Conservation (phyloP, 2,329 filamentous ascomycete species). For the Beauveria caledonica region DNA sequence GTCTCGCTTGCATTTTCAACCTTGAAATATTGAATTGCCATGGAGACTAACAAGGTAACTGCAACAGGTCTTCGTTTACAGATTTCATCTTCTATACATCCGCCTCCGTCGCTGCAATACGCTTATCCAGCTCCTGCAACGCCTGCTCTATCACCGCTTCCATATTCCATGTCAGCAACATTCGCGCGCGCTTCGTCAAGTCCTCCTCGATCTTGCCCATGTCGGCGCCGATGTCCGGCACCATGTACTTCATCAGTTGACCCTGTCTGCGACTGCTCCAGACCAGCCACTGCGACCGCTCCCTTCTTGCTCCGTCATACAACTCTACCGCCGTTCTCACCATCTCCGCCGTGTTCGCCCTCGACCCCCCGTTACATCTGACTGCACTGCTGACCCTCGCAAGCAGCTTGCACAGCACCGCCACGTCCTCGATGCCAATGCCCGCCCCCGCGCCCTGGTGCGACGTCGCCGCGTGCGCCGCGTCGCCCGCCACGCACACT, state of each 20-base stretch:
- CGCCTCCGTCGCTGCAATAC: neutral
- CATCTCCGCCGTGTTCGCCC: neutral
- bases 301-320: slow-evolving; percentile 41
- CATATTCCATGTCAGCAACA: neutral
- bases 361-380: slow-evolving; percentile 8
- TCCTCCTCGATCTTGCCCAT: neutral
- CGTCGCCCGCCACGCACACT: slow-evolving; percentile 48
- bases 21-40: no score
- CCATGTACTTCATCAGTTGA: slow-evolving; percentile 12
- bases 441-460: slow-evolving; percentile 52
- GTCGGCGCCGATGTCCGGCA: neutral
- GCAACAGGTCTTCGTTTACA: no score
- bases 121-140: neutral
- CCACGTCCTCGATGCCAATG: slow-evolving; percentile 47
- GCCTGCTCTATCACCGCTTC: neutral
- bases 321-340: slow-evolving; percentile 19
- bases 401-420: slow-evolving; percentile 37
- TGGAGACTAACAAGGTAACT: no score
- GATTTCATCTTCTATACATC: no score
- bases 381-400: slow-evolving; percentile 28
- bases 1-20: no score
- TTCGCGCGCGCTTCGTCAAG: neutral
- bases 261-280: slow-evolving; percentile 31
- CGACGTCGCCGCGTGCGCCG: slow-evolving; percentile 54
- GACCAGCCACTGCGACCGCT: slow-evolving; percentile 41